phyloP scores from a whole-genome alignment of 73 alveolate species.

The Paramecium biaurelia region DNA sequence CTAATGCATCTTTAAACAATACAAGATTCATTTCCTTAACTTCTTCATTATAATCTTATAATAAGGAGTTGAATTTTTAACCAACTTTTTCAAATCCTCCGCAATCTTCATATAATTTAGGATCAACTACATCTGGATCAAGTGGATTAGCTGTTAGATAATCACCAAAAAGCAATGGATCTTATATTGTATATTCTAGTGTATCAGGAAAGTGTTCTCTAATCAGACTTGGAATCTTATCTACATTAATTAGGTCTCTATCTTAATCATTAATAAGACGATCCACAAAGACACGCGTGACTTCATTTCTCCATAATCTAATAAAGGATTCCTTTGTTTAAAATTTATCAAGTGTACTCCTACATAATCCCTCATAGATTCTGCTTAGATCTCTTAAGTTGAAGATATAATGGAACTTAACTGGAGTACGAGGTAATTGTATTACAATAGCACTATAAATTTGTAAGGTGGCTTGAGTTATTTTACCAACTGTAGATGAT shows the following conservation, averaged over 20 bases:
- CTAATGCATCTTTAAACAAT: constrained; percentile 90
- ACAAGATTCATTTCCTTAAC: constrained; percentile 90
- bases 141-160: constrained; percentile 88
- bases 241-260: constrained; percentile 64
- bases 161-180: constrained; percentile 89
- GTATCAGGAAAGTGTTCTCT: constrained; percentile 80
- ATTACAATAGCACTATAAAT: not conserved
- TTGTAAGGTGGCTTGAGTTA: constrained; percentile 68
- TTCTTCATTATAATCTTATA: constrained; percentile 95
- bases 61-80: constrained; percentile 86
- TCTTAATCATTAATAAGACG: constrained; percentile 98
- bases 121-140: constrained; percentile 92
- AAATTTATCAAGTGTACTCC: constrained; percentile 83
- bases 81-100: constrained; percentile 87
- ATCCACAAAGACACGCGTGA: constrained; percentile 98
- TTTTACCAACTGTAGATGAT: constrained; percentile 65
- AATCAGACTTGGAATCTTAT: constrained; percentile 65
- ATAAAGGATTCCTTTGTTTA: constrained; percentile 85
- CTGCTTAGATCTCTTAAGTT: no score
- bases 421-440: constrained; percentile 89
- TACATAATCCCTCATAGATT: constrained; percentile 86
- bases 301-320: constrained; percentile 99
- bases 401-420: constrained; percentile 83
- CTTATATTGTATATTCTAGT: constrained; percentile 70
- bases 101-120: constrained; percentile 94